These are phyloP conservation scores for Verticillium longisporum DNA, from an alignment of 2,329 filamentous ascomycete genomes.

Conservation along the genomic window DNA sequence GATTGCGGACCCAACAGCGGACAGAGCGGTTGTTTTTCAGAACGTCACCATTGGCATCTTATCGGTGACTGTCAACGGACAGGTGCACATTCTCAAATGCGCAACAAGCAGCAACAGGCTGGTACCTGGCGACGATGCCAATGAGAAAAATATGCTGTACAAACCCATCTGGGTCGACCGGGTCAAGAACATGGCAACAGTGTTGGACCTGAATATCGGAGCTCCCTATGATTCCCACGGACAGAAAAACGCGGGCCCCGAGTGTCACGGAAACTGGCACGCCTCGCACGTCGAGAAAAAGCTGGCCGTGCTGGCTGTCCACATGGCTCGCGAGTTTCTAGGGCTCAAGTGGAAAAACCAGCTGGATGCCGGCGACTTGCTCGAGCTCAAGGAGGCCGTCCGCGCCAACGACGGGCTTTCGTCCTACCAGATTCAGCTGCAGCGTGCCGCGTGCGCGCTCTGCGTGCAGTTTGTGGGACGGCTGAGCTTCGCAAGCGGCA, in stretches of 20 bases:
- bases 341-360: background rate
- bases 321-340: constrained; percentile 4
- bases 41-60: background rate
- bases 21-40: background rate
- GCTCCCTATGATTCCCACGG: constrained; percentile 19
- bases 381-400: background rate
- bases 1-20: background rate
- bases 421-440: constrained; percentile 6
- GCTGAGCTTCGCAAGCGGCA: background rate
- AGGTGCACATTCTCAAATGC: background rate
- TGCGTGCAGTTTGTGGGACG: constrained; percentile 5
- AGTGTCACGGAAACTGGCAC: constrained; percentile 9
- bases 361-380: background rate
- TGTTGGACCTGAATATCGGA: constrained; percentile 21
- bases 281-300: constrained; percentile 33
- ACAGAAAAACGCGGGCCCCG: background rate
- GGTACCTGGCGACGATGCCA: background rate
- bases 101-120: background rate
- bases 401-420: no score
- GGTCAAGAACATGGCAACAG: constrained; percentile 19
- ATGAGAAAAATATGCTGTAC: constrained; percentile 17
- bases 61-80: background rate
- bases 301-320: constrained; percentile 24
- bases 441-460: constrained; percentile 1
- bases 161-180: constrained; percentile 19